These are phyloP conservation scores for Pseudocercospora fuligena DNA, from an alignment of 2,329 filamentous ascomycete genomes.

Conservation along the genomic window DNA sequence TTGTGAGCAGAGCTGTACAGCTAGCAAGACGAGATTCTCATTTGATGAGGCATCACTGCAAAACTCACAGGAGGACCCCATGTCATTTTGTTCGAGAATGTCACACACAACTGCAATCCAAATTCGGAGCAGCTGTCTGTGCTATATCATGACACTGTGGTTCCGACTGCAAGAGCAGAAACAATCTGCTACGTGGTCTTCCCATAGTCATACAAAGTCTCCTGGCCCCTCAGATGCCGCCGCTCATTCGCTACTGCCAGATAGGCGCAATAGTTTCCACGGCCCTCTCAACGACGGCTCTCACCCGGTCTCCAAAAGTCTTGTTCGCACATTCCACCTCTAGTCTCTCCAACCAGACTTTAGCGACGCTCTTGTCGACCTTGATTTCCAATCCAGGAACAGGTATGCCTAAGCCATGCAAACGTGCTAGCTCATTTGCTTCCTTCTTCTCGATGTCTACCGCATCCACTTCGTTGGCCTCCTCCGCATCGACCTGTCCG, in stretches of 20 bases:
- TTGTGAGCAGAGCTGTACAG: too few relatives aligned
- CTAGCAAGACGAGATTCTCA: too few relatives aligned
- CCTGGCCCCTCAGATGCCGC: too few relatives aligned
- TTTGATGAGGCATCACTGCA: too few relatives aligned
- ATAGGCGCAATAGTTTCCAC: conserved; percentile 34
- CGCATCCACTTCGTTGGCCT: conserved; percentile 48
- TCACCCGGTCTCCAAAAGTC: conserved; percentile 79
- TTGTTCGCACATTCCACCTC: conserved; percentile 83
- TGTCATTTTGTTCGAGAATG: too few relatives aligned
- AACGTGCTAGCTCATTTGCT: conserved; percentile 71
- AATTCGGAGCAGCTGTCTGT: too few relatives aligned
- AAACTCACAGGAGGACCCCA: too few relatives aligned
- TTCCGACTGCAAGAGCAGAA: too few relatives aligned
- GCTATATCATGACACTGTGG: too few relatives aligned
- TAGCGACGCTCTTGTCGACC: conserved; percentile 85
- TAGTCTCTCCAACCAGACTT: conserved; percentile 88
- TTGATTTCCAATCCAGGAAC: conserved; percentile 86
- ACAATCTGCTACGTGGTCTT: background rate
- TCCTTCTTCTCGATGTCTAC: conserved; percentile 59
- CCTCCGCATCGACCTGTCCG: conserved; percentile 33
- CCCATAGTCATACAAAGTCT: background rate
- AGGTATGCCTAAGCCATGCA: conserved; percentile 84
- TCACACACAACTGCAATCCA: too few relatives aligned
- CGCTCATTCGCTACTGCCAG: conserved; percentile 21
- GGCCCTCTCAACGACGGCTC: conserved; percentile 85